Evolutionary conservation across 495 filamentous ascomycete species (phyloP).

Genomic region (Xylaria castorea): DNA sequence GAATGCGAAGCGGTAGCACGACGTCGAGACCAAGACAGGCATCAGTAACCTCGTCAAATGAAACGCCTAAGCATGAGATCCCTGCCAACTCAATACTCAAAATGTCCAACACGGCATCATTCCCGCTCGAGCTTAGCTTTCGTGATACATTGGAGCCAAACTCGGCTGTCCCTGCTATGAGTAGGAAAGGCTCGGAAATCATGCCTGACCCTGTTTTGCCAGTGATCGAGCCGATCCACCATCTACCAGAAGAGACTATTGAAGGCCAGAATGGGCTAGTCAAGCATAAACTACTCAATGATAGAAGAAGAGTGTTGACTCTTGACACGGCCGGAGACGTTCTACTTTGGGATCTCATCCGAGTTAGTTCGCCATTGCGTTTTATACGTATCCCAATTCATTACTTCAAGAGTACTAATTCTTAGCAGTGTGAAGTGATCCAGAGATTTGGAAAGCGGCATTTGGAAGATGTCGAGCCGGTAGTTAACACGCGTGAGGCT

Average conservation of each 20-base stretch:
- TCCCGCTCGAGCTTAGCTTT: constrained; percentile 56
- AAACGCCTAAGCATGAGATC: constrained; percentile 65
- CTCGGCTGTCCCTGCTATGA: constrained; percentile 51
- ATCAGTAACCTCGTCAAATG: constrained; percentile 41
- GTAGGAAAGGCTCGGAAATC: constrained; percentile 67
- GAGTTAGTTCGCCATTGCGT: constrained; percentile 55
- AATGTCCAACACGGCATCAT: constrained; percentile 82
- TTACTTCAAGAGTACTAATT: constrained; percentile 16
- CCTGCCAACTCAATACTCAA: constrained; percentile 76
- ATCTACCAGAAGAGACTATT: constrained; percentile 83
- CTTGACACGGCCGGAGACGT: constrained; percentile 96
- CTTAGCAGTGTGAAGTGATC: constrained; percentile 75
- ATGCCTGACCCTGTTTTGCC: constrained; percentile 64
- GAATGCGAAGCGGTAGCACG: constrained; percentile 59
- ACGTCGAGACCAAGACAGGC: constrained; percentile 48
- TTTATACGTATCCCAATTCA: constrained; percentile 7
- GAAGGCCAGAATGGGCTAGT: constrained; percentile 95
- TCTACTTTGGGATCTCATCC: constrained; percentile 91
- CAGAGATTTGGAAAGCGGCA: constrained; percentile 90
- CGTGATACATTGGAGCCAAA: constrained; percentile 48
- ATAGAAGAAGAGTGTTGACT: constrained; percentile 85
- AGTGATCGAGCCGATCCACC: constrained; percentile 69
- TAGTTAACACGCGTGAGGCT: constrained; percentile 86
- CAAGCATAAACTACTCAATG: constrained; percentile 91
- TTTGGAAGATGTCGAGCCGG: constrained; percentile 86